Conservation (phyloP, 2,329 filamentous ascomycete genomes). For the Microsporum ferrugineum region DNA sequence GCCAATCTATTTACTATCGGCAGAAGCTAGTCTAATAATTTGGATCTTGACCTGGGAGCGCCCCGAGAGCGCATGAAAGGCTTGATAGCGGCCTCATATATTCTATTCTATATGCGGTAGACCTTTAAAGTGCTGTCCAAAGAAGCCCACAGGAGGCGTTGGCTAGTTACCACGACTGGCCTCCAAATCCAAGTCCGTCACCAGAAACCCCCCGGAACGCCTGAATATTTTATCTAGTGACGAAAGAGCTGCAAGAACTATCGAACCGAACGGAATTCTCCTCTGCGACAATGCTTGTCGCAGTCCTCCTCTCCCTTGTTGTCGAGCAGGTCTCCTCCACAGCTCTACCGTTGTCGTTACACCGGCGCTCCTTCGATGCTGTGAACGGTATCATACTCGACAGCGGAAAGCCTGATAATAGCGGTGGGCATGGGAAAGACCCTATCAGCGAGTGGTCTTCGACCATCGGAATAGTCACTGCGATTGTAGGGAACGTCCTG, state of each 20-base stretch:
- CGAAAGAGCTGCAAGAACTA: background rate
- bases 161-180: background rate
- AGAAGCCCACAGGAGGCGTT: background rate
- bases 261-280: background rate
- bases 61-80: background rate
- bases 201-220: background rate
- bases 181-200: background rate
- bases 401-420: background rate
- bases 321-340: slow-evolving; percentile 4
- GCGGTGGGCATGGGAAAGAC: background rate
- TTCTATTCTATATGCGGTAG: background rate
- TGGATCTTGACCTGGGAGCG: background rate
- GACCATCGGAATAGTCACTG: slow-evolving; percentile 85
- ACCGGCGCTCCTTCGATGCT: background rate
- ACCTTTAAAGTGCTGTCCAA: background rate
- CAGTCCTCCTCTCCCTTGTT: slow-evolving; percentile 6
- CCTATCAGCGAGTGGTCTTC: slow-evolving; percentile 48
- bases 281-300: slow-evolving; percentile 1
- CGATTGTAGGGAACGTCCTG: slow-evolving; percentile 82
- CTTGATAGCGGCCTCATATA: background rate
- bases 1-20: background rate
- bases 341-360: slow-evolving; percentile 1
- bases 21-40: background rate
- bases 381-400: background rate
- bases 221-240: background rate